Evolutionary conservation across 2,329 filamentous ascomycete species (phyloP).

Genomic region (Drechslerella stenobrocha): DNA sequence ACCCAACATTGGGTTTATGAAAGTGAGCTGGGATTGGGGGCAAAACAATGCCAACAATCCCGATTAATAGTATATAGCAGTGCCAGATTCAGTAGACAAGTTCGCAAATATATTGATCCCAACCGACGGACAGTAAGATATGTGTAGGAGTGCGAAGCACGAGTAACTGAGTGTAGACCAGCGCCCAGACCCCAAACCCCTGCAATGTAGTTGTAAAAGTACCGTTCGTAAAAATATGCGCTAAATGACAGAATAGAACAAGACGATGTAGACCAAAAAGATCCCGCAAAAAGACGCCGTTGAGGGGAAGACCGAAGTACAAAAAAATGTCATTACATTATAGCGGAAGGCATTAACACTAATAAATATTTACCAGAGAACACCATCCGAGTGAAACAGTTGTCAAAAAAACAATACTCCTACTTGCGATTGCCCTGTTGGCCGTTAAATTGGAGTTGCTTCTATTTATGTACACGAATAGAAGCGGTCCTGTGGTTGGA

Average conservation of each 20-base stretch:
- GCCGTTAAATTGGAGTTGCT: slow-evolving; percentile 44
- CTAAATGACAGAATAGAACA: slow-evolving; percentile 3
- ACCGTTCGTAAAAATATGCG: not conserved
- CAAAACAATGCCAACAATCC: too few relatives aligned
- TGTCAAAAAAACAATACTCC: slow-evolving; percentile 2
- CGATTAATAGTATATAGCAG: not conserved
- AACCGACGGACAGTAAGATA: too few relatives aligned
- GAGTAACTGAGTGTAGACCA: too few relatives aligned
- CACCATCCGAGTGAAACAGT: too few relatives aligned
- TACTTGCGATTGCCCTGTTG: slow-evolving; percentile 14
- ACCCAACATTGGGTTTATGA: slow-evolving; percentile 12
- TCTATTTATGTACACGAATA: slow-evolving; percentile 46
- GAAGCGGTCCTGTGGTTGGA: not conserved
- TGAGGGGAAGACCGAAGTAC: not conserved
- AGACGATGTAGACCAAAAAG: slow-evolving; percentile 4
- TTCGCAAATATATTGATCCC: too few relatives aligned
- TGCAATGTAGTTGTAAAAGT: too few relatives aligned
- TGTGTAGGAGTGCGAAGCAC: too few relatives aligned
- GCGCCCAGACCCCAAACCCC: too few relatives aligned
- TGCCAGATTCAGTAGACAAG: not conserved
- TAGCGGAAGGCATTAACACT: not conserved
- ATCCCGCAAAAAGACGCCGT: slow-evolving; percentile 3
- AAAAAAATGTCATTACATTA: too few relatives aligned
- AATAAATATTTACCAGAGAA: slow-evolving; percentile 16
- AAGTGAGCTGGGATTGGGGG: too few relatives aligned